These are phyloP conservation scores for Rhynchospora pubera DNA, from an alignment of 176 grass and related monocot species.

Conservation along the genomic window DNA sequence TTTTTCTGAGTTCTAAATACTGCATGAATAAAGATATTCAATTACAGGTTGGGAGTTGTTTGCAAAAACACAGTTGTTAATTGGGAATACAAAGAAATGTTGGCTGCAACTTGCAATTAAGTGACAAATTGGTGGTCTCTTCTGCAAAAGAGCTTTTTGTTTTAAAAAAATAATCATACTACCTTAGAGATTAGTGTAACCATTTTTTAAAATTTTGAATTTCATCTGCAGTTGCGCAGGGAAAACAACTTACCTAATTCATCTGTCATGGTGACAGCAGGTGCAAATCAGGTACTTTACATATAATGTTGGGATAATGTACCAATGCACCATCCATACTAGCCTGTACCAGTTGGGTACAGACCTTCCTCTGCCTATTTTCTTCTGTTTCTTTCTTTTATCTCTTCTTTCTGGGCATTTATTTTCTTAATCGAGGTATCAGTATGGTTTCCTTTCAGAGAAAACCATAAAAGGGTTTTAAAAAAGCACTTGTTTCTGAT, in stretches of 20 bases:
- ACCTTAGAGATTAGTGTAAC: background rate
- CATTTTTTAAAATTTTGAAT: background rate
- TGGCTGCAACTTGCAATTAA: background rate
- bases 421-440: conserved; percentile 4
- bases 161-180: background rate
- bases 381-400: background rate
- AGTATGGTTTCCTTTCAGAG: conserved; percentile 6
- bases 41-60: background rate
- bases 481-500: background rate
- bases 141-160: background rate
- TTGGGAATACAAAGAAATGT: background rate
- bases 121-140: background rate
- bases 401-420: background rate
- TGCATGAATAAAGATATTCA: background rate
- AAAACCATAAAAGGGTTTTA: background rate
- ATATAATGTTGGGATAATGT: background rate
- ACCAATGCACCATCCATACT: background rate
- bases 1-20: background rate
- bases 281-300: conserved; percentile 86
- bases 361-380: background rate
- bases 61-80: background rate
- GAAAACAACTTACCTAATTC: conserved; percentile 91
- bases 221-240: conserved; percentile 41
- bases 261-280: conserved; percentile 91
- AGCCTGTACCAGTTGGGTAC: background rate